A percentile compares a stretch with the other conserved stretches of the same genome.
Conservation (phyloP, 1,284 basidiomycete genomes). For the Inonotus hispidus region DNA sequence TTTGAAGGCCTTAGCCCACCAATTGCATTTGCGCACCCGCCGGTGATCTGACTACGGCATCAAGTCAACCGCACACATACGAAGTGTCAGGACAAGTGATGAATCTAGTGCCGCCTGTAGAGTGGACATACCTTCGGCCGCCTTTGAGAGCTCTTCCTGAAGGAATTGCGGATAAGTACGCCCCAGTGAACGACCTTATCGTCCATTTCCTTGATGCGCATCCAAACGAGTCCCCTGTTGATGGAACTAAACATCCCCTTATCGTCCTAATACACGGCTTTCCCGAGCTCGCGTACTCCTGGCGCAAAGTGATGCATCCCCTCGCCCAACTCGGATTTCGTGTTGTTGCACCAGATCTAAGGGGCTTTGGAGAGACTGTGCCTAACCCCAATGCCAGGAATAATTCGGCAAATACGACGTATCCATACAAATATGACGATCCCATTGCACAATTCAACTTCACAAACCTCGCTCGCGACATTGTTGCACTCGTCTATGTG, state of each 20-base stretch:
- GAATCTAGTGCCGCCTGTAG: neutral
- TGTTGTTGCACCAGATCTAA: slow-evolving; percentile 33
- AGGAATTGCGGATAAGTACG: slow-evolving; percentile 4
- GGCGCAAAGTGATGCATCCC: slow-evolving; percentile 51
- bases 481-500: slow-evolving; percentile 44
- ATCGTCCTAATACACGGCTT: slow-evolving; percentile 61
- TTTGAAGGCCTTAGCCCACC: too few relatives aligned
- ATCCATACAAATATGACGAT: slow-evolving; percentile 38
- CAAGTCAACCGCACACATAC: too few relatives aligned
- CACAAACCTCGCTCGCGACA: slow-evolving; percentile 46
- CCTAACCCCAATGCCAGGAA: slow-evolving; percentile 8
- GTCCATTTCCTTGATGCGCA: slow-evolving; percentile 14
- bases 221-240: neutral
- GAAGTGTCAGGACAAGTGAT: neutral
- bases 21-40: too few relatives aligned
- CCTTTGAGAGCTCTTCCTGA: slow-evolving; percentile 11
- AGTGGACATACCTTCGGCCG: neutral
- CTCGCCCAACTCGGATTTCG: slow-evolving; percentile 36
- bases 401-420: neutral
- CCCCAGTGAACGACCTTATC: slow-evolving; percentile 12
- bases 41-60: too few relatives aligned
- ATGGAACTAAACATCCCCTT: slow-evolving; percentile 31
- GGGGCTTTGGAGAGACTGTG: slow-evolving; percentile 32
- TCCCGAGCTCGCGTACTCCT: slow-evolving; percentile 60
- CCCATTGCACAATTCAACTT: slow-evolving; percentile 44